Base-by-base conservation (phyloP, 2,329 filamentous ascomycete genomes). In the Penicillium fuscoglaucum region DNA sequence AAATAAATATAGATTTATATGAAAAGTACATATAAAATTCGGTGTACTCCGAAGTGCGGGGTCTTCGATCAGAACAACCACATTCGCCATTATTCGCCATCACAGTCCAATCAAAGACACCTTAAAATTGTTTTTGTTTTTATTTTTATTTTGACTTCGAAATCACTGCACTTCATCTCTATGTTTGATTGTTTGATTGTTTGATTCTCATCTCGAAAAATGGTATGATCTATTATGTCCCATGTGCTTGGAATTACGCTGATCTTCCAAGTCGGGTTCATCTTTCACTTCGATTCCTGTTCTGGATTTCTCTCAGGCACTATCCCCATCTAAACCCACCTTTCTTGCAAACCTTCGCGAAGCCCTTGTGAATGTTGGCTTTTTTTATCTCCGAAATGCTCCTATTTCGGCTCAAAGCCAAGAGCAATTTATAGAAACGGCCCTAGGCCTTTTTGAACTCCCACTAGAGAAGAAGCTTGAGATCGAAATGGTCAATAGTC, bases 381-480 rank as follows among this genome's bases (percentile, higher is more conserved):
- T 74, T 62, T 72, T 75, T 53, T 74, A 74, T 55, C 65, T 75
- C 31, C 58, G 62, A 44, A 70, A 74, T 48, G 64, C 68, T 2
- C 68, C 70, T 4, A 60, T 74, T 37, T 60, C 68, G 2, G 40
- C 52, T 1, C 26, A 59, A 8, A 57, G 66, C 2, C 67, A 66
- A 19, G 63, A 70, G 21, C 59, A 57, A 0, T 72, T 78, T 0
- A 74, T 78, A 26, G 29, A 69, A 43, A 76, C 79, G 55, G 74
- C 75, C 0, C 72, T 76, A 29, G 66, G 70, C 1, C 77, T 82
- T 54, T 82, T 82, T 54, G 66, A 73, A 2, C 64, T 80, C 2
- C 73, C 78, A 0, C 66, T 76, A 6, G 74, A 79, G 55, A 79
- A 78, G 61, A 82, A 81, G 61, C 71, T 81, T 57, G 74, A 80